Percentiles rank a stretch among this genome's conserved stretches.
These are phyloP conservation scores for Basipetospora chlamydospora DNA, from an alignment of 2,329 filamentous ascomycete genomes.

Conservation along the genomic window DNA sequence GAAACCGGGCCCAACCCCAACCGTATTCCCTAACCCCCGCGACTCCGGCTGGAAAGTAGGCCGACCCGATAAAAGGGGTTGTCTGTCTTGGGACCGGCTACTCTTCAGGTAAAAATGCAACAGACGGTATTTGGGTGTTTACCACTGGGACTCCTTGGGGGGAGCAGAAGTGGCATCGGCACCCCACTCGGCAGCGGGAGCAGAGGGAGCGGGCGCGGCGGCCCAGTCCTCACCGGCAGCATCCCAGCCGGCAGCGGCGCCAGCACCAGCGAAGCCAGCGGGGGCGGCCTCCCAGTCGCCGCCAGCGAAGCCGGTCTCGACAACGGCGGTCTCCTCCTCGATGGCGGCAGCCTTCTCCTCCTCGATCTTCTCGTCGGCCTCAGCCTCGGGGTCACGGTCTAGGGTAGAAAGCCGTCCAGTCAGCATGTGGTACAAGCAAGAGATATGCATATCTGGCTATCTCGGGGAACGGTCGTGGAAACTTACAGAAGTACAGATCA, in stretches of 20 bases:
- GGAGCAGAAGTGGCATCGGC: constrained; percentile 36
- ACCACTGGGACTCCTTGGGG: constrained; percentile 39
- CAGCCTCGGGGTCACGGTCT: constrained; percentile 97
- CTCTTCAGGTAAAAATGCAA: too few species aligned
- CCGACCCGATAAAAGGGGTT: too few species aligned
- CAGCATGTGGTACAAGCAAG: neutral
- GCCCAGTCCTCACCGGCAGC: constrained; percentile 49
- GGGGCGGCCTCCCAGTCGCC: constrained; percentile 80
- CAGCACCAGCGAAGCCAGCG: constrained; percentile 51
- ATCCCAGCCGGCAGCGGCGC: constrained; percentile 40
- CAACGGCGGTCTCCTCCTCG: constrained; percentile 66
- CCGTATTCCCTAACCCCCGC: neutral
- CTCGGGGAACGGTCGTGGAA: neutral
- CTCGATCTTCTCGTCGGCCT: constrained; percentile 95
- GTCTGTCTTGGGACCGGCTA: too few species aligned
- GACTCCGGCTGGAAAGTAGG: too few species aligned
- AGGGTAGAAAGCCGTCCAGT: constrained; percentile 8
- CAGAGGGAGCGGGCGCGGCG: constrained; percentile 49
- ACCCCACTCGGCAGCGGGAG: constrained; percentile 57
- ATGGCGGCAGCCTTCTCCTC: constrained; percentile 87
- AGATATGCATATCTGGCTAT: too few species aligned
- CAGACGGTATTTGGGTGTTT: constrained; percentile 16
- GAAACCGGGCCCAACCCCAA: constrained; percentile 2
- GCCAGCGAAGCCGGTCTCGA: constrained; percentile 53
- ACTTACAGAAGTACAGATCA: constrained; percentile 95